These are phyloP conservation scores for Lupinus albus DNA, from an alignment of 306 rosid genomes.

Conservation along the genomic window DNA sequence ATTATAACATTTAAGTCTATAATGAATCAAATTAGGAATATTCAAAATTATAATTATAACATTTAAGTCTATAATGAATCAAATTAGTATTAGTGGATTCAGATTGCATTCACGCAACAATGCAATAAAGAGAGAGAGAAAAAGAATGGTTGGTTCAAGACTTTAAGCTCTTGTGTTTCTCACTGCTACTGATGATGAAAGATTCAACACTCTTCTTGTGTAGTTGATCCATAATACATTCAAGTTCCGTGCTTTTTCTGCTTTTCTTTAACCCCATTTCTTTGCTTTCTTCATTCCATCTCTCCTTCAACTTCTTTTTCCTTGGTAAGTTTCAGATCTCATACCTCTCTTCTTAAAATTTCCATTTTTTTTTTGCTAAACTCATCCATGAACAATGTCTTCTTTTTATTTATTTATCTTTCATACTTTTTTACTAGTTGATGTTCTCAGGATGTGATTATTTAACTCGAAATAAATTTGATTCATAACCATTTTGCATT, in stretches of 20 bases:
- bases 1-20: too few relatives aligned
- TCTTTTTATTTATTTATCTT: background rate
- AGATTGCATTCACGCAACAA: slow-evolving; percentile 18
- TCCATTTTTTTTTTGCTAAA: slow-evolving; percentile 29
- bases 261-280: slow-evolving; percentile 46
- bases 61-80: too few relatives aligned
- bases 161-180: slow-evolving; percentile 47
- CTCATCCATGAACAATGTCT: slow-evolving; percentile 32
- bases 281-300: slow-evolving; percentile 36
- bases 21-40: too few relatives aligned
- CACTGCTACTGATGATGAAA: slow-evolving; percentile 43
- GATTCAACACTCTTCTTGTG: slow-evolving; percentile 40
- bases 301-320: slow-evolving; percentile 38
- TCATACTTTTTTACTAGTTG: slow-evolving; percentile 13
- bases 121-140: slow-evolving; percentile 30
- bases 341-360: slow-evolving; percentile 31
- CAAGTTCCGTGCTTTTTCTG: slow-evolving; percentile 37
- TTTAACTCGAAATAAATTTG: slow-evolving; percentile 17
- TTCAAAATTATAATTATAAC: too few relatives aligned
- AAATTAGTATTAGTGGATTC: slow-evolving; percentile 3
- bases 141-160: slow-evolving; percentile 67
- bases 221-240: slow-evolving; percentile 44
- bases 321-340: slow-evolving; percentile 51
- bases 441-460: slow-evolving; percentile 39
- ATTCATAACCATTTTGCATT: slow-evolving; percentile 12